Percentiles rank a stretch among this genome's conserved stretches.
Conservation (phyloP, 1,284 basidiomycete genomes). For the Bjerkandera adusta region DNA sequence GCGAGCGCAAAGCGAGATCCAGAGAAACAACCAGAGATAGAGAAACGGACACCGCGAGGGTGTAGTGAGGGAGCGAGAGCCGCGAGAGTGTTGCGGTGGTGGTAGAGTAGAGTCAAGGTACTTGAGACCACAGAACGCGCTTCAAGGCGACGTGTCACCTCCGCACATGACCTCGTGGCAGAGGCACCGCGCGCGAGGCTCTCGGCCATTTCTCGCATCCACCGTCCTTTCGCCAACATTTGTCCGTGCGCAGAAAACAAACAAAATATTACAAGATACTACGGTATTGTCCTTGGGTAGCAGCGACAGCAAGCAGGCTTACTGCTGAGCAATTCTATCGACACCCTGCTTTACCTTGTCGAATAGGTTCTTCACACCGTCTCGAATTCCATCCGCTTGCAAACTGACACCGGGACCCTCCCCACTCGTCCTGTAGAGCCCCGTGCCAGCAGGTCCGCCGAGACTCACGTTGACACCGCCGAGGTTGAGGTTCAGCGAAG, state of each 20-base stretch:
- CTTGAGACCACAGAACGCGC: conserved; percentile 11
- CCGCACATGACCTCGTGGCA: conserved; percentile 16
- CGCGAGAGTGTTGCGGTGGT: conserved; percentile 6
- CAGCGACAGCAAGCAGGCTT: background rate
- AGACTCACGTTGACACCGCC: conserved; percentile 90
- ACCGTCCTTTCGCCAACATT: conserved; percentile 16
- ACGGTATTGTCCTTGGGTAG: background rate
- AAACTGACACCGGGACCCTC: conserved; percentile 62
- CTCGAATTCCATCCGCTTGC: conserved; percentile 80
- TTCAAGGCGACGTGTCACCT: conserved; percentile 19
- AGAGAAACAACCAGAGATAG: conserved; percentile 26
- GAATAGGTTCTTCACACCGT: conserved; percentile 82
- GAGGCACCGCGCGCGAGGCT: background rate
- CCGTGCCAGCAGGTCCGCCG: conserved; percentile 79
- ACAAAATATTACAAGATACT: background rate
- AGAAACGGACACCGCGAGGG: conserved; percentile 15
- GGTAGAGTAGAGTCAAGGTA: conserved; percentile 4
- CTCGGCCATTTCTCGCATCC: conserved; percentile 1
- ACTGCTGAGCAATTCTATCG: conserved; percentile 52
- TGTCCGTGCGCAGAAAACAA: conserved; percentile 3
- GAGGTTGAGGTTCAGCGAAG: conserved; percentile 83
- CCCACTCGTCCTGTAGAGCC: conserved; percentile 77
- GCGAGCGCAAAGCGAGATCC: conserved; percentile 15
- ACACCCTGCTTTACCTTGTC: conserved; percentile 89
- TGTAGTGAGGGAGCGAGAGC: conserved; percentile 20